phyloP scores from a whole-genome alignment of 345 rosid species.

The Citrus medica region DNA sequence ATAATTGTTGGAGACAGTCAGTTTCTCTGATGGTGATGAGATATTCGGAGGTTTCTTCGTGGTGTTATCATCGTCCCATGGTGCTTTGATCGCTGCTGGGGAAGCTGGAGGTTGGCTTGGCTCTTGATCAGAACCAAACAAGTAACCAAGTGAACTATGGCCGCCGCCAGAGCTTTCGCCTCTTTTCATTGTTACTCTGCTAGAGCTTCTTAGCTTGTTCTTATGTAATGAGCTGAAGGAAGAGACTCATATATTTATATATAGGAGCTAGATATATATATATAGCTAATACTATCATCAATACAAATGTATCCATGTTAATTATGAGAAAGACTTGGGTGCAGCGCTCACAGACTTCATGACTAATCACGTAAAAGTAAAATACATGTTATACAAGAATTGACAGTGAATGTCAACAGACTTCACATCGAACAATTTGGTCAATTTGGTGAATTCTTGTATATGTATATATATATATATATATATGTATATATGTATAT shows the following conservation, averaged over 20 bases:
- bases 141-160: conserved; percentile 12
- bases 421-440: too few relatives aligned
- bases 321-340: too few relatives aligned
- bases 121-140: conserved; percentile 4
- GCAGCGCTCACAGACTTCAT: too few relatives aligned
- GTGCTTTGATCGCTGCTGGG: not conserved
- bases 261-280: too few relatives aligned
- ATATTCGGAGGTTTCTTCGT: not conserved
- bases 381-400: too few relatives aligned
- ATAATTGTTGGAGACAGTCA: not conserved
- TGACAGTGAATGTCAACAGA: too few relatives aligned
- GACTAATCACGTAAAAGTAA: too few relatives aligned
- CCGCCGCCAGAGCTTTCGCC: conserved; percentile 4
- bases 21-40: not conserved
- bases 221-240: not conserved
- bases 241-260: not conserved
- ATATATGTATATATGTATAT: too few relatives aligned
- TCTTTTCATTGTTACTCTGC: conserved; percentile 1
- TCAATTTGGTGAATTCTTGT: too few relatives aligned
- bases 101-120: not conserved
- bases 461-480: too few relatives aligned
- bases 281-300: not conserved
- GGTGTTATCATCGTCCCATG: conserved; percentile 15
- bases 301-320: too few relatives aligned
- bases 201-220: not conserved